Evolutionary conservation across 2,329 filamentous ascomycete species (phyloP), one percentile per base, ranked within the genome.

Genomic region (Amylocarpus encephaloides): DNA sequence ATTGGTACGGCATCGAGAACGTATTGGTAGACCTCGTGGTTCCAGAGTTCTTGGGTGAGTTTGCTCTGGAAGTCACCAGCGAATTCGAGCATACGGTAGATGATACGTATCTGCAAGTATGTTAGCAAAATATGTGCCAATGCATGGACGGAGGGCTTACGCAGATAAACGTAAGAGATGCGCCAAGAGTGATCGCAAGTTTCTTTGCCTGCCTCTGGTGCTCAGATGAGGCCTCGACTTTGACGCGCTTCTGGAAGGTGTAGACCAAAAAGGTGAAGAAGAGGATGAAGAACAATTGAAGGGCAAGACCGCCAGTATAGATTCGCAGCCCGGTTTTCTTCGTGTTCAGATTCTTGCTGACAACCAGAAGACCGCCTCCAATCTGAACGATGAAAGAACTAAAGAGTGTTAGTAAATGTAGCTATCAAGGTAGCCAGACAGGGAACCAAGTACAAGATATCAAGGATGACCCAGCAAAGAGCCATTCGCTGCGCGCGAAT

Each of bases 71-170:
- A 59, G 10, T 75, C 76, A 3, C 68, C 66, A 0, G 70, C 69
- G 58, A 77, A 84, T 62, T 85, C 79, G 46, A 71, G 64, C 1
- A 85, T 69, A 29, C 80, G 77, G 65, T 76, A 85, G 55, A 81
- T 73, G 61, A 84, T 82, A 32, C 80, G 76, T 26, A 73, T 56
- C 50, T 51, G 33, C 22, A 26, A 11, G 12, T 12, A 40, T 12
- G 22, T 32, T 33, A 41, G 26, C 2, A 9, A 41, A 29, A 3
- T 16, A 19, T 18, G 26, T 18, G 35, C 22, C n/a, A 13, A 33
- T 19, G 19, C n/a, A 22, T 41, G 15, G 36, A 19, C 13, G 7
- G 16, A 18, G 11, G 22, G 38, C 51, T 16, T 48, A 53, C 51
- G 15, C 48, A 48, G n/a, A 53, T 53, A 1, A 53, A 30, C 2